phyloP scores from a whole-genome alignment of 768 basidiomycete genomes.

The Austroboletus eburneus region DNA sequence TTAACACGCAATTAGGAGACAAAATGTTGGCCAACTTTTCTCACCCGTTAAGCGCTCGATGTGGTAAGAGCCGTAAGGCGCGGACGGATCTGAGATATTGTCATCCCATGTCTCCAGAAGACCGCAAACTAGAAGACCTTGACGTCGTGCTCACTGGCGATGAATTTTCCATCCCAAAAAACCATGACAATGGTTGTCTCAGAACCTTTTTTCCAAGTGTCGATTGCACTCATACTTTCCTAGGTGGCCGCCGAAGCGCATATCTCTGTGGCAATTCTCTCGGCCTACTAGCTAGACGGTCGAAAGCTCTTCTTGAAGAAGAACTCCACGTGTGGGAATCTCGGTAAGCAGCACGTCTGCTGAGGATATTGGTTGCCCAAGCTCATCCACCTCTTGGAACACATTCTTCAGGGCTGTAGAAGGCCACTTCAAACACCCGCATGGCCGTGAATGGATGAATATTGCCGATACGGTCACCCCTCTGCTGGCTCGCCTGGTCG shows the following conservation, averaged over 20 bases:
- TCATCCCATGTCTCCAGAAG: slow-evolving; percentile 13
- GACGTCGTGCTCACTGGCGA: slow-evolving; percentile 38
- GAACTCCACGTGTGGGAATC: slow-evolving; percentile 84
- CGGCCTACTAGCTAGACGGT: slow-evolving; percentile 73
- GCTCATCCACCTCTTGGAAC: slow-evolving; percentile 3
- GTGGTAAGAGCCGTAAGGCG: slow-evolving; percentile 16
- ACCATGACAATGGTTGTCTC: slow-evolving; percentile 41
- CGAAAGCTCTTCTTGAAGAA: slow-evolving; percentile 68
- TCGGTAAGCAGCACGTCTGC: slow-evolving; percentile 38
- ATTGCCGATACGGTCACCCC: slow-evolving; percentile 70
- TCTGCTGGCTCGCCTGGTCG: slow-evolving; percentile 76
- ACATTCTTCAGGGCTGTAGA: slow-evolving; percentile 61
- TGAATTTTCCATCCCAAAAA: slow-evolving; percentile 57
- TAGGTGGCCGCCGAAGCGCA: slow-evolving; percentile 52
- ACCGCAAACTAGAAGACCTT: slow-evolving; percentile 20
- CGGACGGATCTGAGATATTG: slow-evolving; percentile 14
- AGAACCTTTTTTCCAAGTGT: slow-evolving; percentile 1
- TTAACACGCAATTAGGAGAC: not conserved
- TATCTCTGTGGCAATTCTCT: slow-evolving; percentile 98
- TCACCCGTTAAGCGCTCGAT: slow-evolving; percentile 6
- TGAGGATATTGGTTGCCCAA: slow-evolving; percentile 8
- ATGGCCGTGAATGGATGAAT: slow-evolving; percentile 76
- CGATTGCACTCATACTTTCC: slow-evolving; percentile 10
- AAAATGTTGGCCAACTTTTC: not conserved
- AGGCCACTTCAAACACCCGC: slow-evolving; percentile 90